Evolutionary conservation across 768 basidiomycete genomes (phyloP).

Genomic region (Phylloporus scabripes): DNA sequence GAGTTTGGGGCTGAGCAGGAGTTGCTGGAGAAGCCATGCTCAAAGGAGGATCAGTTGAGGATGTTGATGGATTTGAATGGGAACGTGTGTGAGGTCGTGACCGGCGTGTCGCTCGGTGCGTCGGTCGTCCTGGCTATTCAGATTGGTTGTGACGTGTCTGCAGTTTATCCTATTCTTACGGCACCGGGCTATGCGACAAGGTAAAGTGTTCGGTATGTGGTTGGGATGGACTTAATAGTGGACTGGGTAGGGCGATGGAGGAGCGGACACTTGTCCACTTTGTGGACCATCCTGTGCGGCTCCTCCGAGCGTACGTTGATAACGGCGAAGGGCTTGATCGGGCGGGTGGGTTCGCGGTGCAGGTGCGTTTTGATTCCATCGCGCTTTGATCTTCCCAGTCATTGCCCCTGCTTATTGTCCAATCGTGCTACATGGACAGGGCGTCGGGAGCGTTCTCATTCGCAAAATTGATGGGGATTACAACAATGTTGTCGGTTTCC

Average conservation of each 20-base stretch:
- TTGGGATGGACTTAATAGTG: not conserved
- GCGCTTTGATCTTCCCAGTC: not conserved
- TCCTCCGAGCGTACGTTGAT: slow-evolving; percentile 77
- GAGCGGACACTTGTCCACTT: slow-evolving; percentile 80
- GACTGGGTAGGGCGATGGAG: slow-evolving; percentile 59
- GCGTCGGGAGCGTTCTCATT: slow-evolving; percentile 74
- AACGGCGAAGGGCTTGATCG: slow-evolving; percentile 81
- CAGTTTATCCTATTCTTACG: slow-evolving; percentile 70
- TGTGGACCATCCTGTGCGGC: slow-evolving; percentile 49
- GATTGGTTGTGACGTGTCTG: not conserved
- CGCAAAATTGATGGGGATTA: slow-evolving; percentile 87
- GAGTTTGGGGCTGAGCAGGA: slow-evolving; percentile 53
- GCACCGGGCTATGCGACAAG: slow-evolving; percentile 73
- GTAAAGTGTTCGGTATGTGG: slow-evolving; percentile 31
- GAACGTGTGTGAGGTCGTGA: slow-evolving; percentile 84
- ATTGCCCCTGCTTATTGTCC: not conserved
- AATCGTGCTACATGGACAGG: slow-evolving; percentile 39
- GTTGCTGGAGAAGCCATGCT: slow-evolving; percentile 82
- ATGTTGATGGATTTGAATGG: slow-evolving; percentile 90
- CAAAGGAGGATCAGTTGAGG: slow-evolving; percentile 74
- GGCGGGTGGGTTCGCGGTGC: slow-evolving; percentile 93
- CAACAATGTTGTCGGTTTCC: slow-evolving; percentile 90
- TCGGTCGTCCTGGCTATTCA: not conserved
- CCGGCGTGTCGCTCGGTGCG: slow-evolving; percentile 80
- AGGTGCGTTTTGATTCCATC: slow-evolving; percentile 43